A percentile compares a stretch with the other conserved stretches of the same genome.
These are phyloP conservation scores for Coemansia sp. DNA, from an alignment of 192 early-diverging fungal genomes.

Conservation along the genomic window DNA sequence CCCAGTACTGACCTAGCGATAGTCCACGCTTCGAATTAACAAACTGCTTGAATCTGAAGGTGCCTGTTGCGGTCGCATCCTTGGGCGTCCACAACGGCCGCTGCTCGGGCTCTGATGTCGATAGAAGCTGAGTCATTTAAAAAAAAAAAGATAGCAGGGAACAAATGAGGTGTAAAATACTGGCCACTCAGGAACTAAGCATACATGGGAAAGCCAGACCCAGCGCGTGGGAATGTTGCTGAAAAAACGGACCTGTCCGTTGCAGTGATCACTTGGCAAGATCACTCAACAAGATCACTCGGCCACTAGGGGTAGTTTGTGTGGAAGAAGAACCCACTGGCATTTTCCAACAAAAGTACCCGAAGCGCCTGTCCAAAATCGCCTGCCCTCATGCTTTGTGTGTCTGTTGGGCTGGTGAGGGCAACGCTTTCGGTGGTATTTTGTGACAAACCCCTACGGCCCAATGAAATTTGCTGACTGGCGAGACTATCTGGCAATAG, in stretches of 20 bases:
- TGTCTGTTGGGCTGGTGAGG: neutral
- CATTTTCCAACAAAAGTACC: slow-evolving; percentile 26
- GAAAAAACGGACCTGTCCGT: neutral
- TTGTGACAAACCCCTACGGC: neutral
- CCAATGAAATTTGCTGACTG: neutral
- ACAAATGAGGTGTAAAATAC: neutral
- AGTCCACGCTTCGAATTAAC: slow-evolving; percentile 70
- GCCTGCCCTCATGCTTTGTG: neutral
- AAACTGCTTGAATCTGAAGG: slow-evolving; percentile 69
- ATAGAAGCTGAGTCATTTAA: slow-evolving; percentile 24
- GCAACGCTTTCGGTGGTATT: neutral
- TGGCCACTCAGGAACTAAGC: no score
- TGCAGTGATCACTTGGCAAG: neutral
- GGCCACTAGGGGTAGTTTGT: slow-evolving; percentile 24
- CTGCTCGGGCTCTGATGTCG: neutral
- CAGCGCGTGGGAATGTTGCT: neutral
- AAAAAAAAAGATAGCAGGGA: neutral
- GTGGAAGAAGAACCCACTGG: slow-evolving; percentile 33
- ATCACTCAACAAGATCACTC: neutral
- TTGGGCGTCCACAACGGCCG: slow-evolving; percentile 64
- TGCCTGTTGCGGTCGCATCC: slow-evolving; percentile 56
- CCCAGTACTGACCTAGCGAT: slow-evolving; percentile 13
- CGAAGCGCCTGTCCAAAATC: neutral
- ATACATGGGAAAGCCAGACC: neutral
- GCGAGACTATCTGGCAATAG: neutral